These are phyloP conservation scores for Cyberlindnera saturnus DNA, from an alignment of 805 yeast species.

Conservation along the genomic window DNA sequence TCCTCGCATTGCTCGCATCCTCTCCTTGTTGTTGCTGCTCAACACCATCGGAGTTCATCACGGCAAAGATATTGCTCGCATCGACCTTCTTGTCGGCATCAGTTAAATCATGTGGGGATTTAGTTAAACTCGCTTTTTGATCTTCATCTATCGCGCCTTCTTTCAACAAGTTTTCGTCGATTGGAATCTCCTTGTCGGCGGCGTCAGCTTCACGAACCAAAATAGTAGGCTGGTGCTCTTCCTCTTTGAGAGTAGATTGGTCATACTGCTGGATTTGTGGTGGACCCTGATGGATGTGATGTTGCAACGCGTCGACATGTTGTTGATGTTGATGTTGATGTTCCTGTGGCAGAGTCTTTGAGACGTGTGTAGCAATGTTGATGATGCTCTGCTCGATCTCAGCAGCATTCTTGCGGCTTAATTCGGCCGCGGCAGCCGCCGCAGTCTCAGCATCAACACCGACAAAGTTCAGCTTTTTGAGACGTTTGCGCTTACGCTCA, in stretches of 20 bases:
- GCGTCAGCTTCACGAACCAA: conserved; percentile 5
- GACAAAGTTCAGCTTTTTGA: conserved; percentile 16
- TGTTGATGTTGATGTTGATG: conserved; percentile 5
- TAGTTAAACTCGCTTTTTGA: conserved; percentile 13
- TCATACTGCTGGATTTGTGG: conserved; percentile 19
- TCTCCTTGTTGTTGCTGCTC: conserved; percentile 1
- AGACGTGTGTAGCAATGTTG: conserved; percentile 14
- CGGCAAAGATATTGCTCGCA: conserved; percentile 2
- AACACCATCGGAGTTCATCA: not conserved
- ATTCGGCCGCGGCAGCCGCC: conserved; percentile 1
- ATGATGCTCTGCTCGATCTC: conserved; percentile 16
- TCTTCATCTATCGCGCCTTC: conserved; percentile 7
- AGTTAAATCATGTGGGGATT: conserved; percentile 8
- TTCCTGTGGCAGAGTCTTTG: conserved; percentile 7
- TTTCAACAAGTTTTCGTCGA: conserved; percentile 14
- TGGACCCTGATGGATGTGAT: conserved; percentile 10
- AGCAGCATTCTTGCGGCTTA: conserved; percentile 7
- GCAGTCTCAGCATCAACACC: conserved; percentile 7
- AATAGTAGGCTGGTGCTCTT: conserved; percentile 10
- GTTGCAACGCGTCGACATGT: conserved; percentile 4
- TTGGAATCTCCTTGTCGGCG: conserved; percentile 16
- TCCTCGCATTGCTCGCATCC: not conserved
- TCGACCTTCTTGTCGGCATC: not conserved
- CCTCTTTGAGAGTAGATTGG: conserved; percentile 6
- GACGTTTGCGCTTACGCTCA: conserved; percentile 20